Evolutionary conservation across 2,329 filamentous ascomycete species (phyloP).

Genomic region (Penicillium sp.): DNA sequence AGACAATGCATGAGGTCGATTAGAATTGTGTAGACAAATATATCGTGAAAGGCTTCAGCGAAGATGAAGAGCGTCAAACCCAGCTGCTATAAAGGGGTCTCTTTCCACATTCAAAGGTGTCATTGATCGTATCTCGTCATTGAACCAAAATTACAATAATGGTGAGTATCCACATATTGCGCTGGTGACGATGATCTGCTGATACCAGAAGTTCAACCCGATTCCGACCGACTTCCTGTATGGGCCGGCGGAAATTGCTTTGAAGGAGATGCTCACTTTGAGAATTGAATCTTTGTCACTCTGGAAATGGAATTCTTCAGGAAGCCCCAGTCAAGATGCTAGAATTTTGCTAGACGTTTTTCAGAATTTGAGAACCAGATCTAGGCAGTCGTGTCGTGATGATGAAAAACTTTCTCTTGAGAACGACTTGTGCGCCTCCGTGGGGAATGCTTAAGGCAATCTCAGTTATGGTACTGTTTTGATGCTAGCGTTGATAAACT

Average conservation of each 20-base stretch:
- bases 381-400: too few species aligned
- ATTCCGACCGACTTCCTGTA: neutral
- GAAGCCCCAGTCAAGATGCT: too few species aligned
- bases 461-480: too few species aligned
- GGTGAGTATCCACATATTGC: neutral
- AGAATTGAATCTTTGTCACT: too few species aligned
- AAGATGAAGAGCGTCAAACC: neutral
- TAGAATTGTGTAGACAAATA: neutral
- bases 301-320: too few species aligned
- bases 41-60: neutral
- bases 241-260: neutral
- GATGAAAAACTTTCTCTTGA: neutral
- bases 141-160: neutral
- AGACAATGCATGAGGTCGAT: neutral
- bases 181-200: neutral
- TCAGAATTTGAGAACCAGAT: too few species aligned
- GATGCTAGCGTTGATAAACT: too few species aligned
- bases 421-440: too few species aligned
- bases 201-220: neutral
- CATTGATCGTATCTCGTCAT: neutral
- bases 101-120: neutral
- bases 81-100: neutral
- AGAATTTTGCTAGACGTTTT: too few species aligned
- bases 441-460: too few species aligned
- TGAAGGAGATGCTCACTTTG: neutral